Conservation (phyloP, 225 moss, liverwort and hornwort genomes). For the Neckera pumila region DNA sequence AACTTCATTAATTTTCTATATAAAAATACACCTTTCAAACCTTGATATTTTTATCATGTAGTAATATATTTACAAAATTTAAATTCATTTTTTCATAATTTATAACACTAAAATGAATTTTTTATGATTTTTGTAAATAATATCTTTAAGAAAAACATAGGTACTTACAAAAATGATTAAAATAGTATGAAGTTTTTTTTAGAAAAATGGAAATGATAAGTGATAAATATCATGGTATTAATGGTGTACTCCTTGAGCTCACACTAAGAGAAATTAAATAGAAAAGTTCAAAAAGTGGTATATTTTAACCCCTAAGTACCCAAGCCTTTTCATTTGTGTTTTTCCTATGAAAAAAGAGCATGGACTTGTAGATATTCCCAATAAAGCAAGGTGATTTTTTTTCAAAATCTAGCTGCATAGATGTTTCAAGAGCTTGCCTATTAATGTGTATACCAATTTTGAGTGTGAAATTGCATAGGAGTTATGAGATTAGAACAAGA, state of each 20-base stretch:
- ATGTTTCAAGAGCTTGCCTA: too few relatives aligned
- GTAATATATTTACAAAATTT: neutral
- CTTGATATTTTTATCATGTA: neutral
- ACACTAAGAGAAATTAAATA: neutral
- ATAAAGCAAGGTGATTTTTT: too few relatives aligned
- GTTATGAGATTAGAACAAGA: too few relatives aligned
- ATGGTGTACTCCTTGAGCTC: fast-evolving
- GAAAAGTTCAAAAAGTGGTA: neutral
- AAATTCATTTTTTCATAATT: neutral
- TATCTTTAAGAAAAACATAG: neutral
- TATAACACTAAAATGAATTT: neutral
- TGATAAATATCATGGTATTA: neutral
- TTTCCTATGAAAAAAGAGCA: too few relatives aligned
- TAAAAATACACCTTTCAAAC: neutral
- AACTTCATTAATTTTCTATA: neutral
- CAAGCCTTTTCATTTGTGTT: too few relatives aligned
- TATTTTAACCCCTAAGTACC: too few relatives aligned
- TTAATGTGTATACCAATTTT: too few relatives aligned
- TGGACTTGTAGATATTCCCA: too few relatives aligned
- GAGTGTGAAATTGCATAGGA: too few relatives aligned
- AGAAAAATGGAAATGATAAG: neutral
- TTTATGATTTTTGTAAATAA: fast-evolving
- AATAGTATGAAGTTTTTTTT: neutral
- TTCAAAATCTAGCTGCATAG: too few relatives aligned
- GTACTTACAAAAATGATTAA: neutral